These are phyloP conservation scores for Colletotrichum limetticola DNA, from an alignment of 2,329 filamentous ascomycete species.

Conservation along the genomic window DNA sequence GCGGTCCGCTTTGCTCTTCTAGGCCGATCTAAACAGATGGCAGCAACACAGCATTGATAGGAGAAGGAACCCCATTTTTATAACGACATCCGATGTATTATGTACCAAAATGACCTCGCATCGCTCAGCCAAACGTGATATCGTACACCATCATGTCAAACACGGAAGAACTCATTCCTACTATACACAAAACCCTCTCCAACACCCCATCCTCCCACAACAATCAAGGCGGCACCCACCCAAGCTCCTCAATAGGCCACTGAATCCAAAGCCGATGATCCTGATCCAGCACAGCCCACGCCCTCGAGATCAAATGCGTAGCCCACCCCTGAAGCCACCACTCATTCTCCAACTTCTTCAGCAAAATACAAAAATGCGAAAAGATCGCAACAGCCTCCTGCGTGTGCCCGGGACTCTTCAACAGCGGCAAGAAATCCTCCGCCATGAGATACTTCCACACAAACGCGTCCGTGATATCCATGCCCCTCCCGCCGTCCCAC, in stretches of 20 bases:
- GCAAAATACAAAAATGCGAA: conserved; percentile 46
- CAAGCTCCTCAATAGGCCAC: conserved; percentile 41
- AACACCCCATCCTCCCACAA: background rate
- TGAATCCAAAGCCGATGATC: conserved; percentile 49
- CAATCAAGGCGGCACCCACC: conserved; percentile 36
- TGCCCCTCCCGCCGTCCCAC: conserved; percentile 33
- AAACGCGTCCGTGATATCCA: conserved; percentile 52
- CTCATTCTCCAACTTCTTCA: conserved; percentile 44
- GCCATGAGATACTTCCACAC: conserved; percentile 51
- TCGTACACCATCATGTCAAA: background rate
- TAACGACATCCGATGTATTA: background rate
- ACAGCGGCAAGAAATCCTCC: conserved; percentile 48
- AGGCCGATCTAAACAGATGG: too few relatives aligned
- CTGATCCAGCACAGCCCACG: conserved; percentile 47
- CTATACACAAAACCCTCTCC: background rate
- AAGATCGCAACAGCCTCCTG: conserved; percentile 48
- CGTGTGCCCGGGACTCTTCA: conserved; percentile 40
- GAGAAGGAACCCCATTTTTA: background rate
- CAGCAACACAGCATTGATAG: too few relatives aligned
- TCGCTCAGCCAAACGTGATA: background rate
- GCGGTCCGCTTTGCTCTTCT: too few relatives aligned
- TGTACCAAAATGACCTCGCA: background rate
- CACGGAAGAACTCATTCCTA: background rate
- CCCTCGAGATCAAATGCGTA: conserved; percentile 44
- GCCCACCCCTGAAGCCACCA: conserved; percentile 53